A percentile compares a stretch with the other conserved stretches of the same genome.
Conservation (phyloP, 352 stramenopile genomes). For the Globisporangium cylindrosporum region DNA sequence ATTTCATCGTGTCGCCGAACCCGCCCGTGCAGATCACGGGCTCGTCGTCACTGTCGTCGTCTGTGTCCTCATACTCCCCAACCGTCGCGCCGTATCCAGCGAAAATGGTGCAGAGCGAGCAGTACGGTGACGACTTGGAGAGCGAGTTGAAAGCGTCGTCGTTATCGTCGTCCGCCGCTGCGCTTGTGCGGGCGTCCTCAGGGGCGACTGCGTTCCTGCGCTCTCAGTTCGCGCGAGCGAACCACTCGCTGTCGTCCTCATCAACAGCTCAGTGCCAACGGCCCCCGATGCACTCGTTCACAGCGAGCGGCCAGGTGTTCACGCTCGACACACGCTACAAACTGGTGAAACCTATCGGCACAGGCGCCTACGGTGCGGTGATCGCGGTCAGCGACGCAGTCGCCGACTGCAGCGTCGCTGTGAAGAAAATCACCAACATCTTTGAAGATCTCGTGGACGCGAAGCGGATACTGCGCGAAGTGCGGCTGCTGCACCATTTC, state of each 20-base stretch:
- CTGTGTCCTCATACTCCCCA: background rate
- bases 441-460: constrained; percentile 98
- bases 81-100: background rate
- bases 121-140: background rate
- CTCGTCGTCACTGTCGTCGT: background rate
- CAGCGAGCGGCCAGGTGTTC: constrained; percentile 77
- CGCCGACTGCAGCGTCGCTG: constrained; percentile 70
- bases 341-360: constrained; percentile 87
- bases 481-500: constrained; percentile 86
- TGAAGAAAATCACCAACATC: constrained; percentile 93
- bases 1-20: constrained; percentile 20
- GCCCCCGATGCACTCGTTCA: constrained; percentile 66
- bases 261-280: constrained; percentile 21
- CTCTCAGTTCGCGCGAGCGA: constrained; percentile 4
- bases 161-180: background rate
- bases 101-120: background rate
- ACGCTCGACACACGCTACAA: constrained; percentile 87
- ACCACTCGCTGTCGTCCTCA: background rate
- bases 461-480: constrained; percentile 96
- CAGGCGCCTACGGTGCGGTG: constrained; percentile 88
- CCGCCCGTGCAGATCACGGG: constrained; percentile 10
- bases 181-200: constrained; percentile 17
- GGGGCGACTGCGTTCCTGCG: constrained; percentile 19
- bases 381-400: constrained; percentile 77
- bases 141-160: constrained; percentile 13